phyloP scores from a whole-genome alignment of 495 filamentous ascomycete species.

The Hypoxylon subgilvum region DNA sequence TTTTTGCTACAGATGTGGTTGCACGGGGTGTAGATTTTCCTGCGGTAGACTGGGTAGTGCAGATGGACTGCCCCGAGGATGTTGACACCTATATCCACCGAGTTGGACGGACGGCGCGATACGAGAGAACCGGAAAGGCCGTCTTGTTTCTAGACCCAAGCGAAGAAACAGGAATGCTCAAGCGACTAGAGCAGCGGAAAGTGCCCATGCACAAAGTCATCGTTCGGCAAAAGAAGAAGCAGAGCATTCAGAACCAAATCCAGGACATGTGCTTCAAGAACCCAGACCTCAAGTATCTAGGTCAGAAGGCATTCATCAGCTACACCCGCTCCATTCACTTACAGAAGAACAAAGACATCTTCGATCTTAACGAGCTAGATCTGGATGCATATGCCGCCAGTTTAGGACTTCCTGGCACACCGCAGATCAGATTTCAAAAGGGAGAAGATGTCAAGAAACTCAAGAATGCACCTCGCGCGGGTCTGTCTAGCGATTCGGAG shows the following conservation, averaged over 20 bases:
- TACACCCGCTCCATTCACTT: conserved; percentile 83
- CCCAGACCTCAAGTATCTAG: conserved; percentile 90
- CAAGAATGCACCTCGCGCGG: conserved; percentile 81
- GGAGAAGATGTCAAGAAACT: conserved; percentile 81
- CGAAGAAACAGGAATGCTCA: conserved; percentile 86
- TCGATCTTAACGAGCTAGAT: conserved; percentile 78
- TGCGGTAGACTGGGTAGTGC: conserved; percentile 96
- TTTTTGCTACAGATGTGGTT: conserved; percentile 95
- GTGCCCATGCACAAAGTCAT: conserved; percentile 85
- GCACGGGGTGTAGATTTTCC: conserved; percentile 95
- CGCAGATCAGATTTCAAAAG: conserved; percentile 89
- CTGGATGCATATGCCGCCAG: conserved; percentile 85
- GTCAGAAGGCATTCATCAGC: conserved; percentile 91
- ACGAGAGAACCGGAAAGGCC: conserved; percentile 82
- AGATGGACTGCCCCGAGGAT: conserved; percentile 94
- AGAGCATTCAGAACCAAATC: conserved; percentile 78
- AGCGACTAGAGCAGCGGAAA: conserved; percentile 82
- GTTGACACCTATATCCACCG: conserved; percentile 97
- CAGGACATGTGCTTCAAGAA: conserved; percentile 96
- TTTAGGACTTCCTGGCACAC: conserved; percentile 86
- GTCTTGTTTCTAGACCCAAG: conserved; percentile 91
- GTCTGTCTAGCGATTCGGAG: conserved; percentile 59
- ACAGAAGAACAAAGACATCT: conserved; percentile 91
- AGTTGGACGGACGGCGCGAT: conserved; percentile 93
- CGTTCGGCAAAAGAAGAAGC: conserved; percentile 85